Base-by-base conservation (phyloP, 345 rosid species). In the Populus pruinosa region DNA sequence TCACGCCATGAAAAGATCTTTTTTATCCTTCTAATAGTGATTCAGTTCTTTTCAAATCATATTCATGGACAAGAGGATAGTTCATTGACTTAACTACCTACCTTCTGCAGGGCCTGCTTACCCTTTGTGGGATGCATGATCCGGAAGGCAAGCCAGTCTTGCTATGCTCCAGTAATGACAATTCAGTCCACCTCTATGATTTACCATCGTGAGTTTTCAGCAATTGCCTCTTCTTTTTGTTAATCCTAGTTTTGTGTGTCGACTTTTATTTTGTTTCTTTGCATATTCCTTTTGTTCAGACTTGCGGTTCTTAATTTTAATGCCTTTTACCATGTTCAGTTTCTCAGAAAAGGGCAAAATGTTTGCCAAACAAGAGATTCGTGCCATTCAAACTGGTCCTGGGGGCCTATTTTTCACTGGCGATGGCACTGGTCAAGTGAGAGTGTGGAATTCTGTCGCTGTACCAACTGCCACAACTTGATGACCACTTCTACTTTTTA, bases 281-380 rank as follows among this genome's bases (percentile, higher is more conserved):
- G 11, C 39, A 72, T 50, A 14, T 56, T 38, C n/a, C 21, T 31
- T 76, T 49, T 41, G 13, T 18, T 38, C 47, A 43, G 29, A 20
- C 31, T 25, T 41, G 20, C 44, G 20, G 50, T 75, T 49, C 0
- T 63, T 50, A 23, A 16, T 38, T 27, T 59, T 61, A 43, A 31
- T 61, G 76, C 55, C 44, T 6, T 69, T 43, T 66, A 33, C 44
- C 25, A 27, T 41, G 12, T 69, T 33, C 56, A 96, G 99, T 84
- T 96, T 96, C 76, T 76, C 91, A 6, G 98, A 96, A 84, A 89
- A 93, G 85, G 98, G 97, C 12, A 93, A 92, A 87, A 96, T 93
- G 70, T 92, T 88, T 81, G 87, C 93, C 5, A 93, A 92, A 81
- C 84, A 91, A 80, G 98, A 93, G 88, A 83, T 96, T 76, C 90